Evolutionary conservation across 225 moss, liverwort and hornwort species (phyloP), one percentile per base, ranked within the genome.

Genomic region (Pseudisothecium myosuroides): DNA sequence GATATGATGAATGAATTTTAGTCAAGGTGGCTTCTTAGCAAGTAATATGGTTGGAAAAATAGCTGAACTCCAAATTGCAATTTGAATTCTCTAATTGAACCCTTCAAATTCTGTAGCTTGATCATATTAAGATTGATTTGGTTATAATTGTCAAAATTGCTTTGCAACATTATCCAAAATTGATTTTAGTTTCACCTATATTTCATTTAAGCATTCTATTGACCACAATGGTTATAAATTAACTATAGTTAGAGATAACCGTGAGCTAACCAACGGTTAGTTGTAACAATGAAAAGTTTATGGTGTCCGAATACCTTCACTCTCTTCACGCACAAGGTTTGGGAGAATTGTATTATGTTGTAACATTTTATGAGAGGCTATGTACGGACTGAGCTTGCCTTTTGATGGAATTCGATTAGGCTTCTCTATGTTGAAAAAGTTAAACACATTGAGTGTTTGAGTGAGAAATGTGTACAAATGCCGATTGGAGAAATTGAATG

Each of bases 361-460:
- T 7, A 58, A 80, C 1, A 39, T 28, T 58, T 59, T 28, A 80
- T 7, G 3, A 59, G 17, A 80, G 5, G 17, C 6, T 28, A 11
- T 29, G 2, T 59, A 19, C 28, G 2, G 4, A 28, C 39, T n/a
- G 58, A 18, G 0, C 16, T 78, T 78, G 14, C 11, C 2, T 80
- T n/a, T 79, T 2, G 1, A 39, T 58, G 27, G 11, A 79, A 4
- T 56, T 17, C 11, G 7, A 27, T n/a, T 5, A 17, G 16, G 4
- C 39, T 58, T 55, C 5, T 77, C 1, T 78, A 37, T 55, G 4
- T 78, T 79, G 9, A 58, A 79, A n/a, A 79, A 39, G 0, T 37
- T 58, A 27, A 26, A 27, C 3, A 27, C 0, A 18, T 0, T 39
- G 2, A 58, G 3, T 28, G 2, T 28, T n/a, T 12, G 12, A 59